phyloP scores from a whole-genome alignment of 2,329 filamentous ascomycete genomes.

The Fusarium cyanostomum region DNA sequence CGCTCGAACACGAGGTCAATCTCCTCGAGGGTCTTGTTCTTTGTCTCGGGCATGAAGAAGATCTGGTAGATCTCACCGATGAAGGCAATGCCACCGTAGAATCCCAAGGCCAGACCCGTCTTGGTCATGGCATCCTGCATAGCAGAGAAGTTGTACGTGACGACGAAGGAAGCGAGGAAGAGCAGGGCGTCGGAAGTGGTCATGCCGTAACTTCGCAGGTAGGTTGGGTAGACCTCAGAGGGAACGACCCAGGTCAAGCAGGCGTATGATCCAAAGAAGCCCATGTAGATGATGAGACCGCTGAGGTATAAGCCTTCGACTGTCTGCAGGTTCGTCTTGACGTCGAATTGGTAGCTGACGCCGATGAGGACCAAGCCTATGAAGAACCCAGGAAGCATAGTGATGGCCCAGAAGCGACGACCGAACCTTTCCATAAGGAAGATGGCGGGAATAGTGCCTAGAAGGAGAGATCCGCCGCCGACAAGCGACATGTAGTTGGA shows the following conservation, averaged over 20 bases:
- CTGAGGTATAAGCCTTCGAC: constrained; percentile 71
- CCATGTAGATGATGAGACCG: constrained; percentile 74
- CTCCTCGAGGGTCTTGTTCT: constrained; percentile 74
- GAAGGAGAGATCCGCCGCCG: constrained; percentile 71
- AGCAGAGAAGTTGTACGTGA: constrained; percentile 78
- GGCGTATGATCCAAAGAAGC: constrained; percentile 73
- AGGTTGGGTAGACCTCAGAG: constrained; percentile 76
- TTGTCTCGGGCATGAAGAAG: constrained; percentile 80
- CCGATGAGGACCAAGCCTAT: constrained; percentile 74
- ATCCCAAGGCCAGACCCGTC: constrained; percentile 73
- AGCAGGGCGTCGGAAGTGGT: constrained; percentile 73
- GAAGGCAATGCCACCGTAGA: constrained; percentile 78
- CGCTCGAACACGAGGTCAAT: constrained; percentile 74
- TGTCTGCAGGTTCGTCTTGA: constrained; percentile 55
- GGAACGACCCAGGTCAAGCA: constrained; percentile 74
- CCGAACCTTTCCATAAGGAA: constrained; percentile 78
- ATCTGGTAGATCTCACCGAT: constrained; percentile 77
- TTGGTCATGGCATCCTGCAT: constrained; percentile 75
- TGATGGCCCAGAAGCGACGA: constrained; percentile 78
- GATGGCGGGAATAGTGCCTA: constrained; percentile 74
- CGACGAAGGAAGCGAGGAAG: constrained; percentile 76
- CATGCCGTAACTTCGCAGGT: constrained; percentile 78
- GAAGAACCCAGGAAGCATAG: constrained; percentile 77
- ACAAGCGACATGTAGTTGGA: constrained; percentile 80
- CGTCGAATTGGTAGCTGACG: constrained; percentile 66